Evolutionary conservation across 768 basidiomycete genomes (phyloP).

Genomic region (Crucibulum laeve): DNA sequence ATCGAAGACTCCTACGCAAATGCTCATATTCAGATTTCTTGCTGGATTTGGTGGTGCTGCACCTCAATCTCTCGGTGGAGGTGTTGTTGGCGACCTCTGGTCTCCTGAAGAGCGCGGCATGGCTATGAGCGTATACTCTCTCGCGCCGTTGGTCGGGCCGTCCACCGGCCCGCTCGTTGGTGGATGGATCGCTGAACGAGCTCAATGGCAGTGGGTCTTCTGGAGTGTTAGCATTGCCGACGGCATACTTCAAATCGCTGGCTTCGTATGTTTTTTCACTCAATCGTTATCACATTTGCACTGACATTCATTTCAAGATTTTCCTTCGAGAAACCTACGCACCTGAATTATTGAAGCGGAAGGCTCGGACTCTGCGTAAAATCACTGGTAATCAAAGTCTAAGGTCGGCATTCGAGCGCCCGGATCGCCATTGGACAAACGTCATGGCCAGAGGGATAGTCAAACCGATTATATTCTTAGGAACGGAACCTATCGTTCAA

Average conservation of each 20-base stretch:
- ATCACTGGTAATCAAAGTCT: slow-evolving; percentile 23
- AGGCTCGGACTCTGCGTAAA: slow-evolving; percentile 32
- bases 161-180: slow-evolving; percentile 30
- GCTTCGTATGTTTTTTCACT: slow-evolving; percentile 33
- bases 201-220: slow-evolving; percentile 61
- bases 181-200: slow-evolving; percentile 44
- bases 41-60: slow-evolving; percentile 64
- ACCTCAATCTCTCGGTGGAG: slow-evolving; percentile 58
- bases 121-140: slow-evolving; percentile 48
- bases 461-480: slow-evolving; percentile 55
- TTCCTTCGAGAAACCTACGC: slow-evolving; percentile 37
- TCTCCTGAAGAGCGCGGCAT: slow-evolving; percentile 45
- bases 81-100: slow-evolving; percentile 50
- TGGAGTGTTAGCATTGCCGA: slow-evolving; percentile 52
- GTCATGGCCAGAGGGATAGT: slow-evolving; percentile 44
- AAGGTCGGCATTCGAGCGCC: slow-evolving; percentile 36
- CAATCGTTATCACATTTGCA: neutral
- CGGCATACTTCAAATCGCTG: slow-evolving; percentile 39
- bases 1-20: slow-evolving; percentile 42
- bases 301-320: slow-evolving; percentile 8
- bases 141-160: slow-evolving; percentile 49
- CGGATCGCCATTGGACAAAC: slow-evolving; percentile 34
- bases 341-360: slow-evolving; percentile 42
- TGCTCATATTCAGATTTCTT: slow-evolving; percentile 59
- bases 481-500: slow-evolving; percentile 58